phyloP scores from a whole-genome alignment of 495 filamentous ascomycete species.

The Aspergillus sclerotiicarbonarius region DNA sequence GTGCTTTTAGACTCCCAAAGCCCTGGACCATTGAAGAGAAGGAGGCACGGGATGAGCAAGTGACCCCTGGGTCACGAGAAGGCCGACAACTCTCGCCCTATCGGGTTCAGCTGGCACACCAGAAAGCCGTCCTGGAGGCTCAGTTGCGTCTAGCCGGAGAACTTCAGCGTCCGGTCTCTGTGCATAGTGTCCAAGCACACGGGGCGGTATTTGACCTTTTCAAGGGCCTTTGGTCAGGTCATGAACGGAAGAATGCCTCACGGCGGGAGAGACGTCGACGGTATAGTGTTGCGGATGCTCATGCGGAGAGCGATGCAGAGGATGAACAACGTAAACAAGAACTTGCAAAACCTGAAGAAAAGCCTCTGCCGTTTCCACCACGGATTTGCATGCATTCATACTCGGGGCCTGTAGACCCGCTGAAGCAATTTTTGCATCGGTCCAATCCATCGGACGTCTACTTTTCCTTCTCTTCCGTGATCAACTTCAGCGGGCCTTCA shows the following conservation, averaged over 20 bases:
- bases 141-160: slow-evolving; percentile 87
- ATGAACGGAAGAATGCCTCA: slow-evolving; percentile 68
- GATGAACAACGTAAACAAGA: slow-evolving; percentile 27
- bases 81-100: slow-evolving; percentile 71
- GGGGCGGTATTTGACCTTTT: slow-evolving; percentile 77
- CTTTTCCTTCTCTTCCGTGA: slow-evolving; percentile 82
- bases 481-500: slow-evolving; percentile 69
- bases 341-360: slow-evolving; percentile 26
- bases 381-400: slow-evolving; percentile 94
- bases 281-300: slow-evolving; percentile 32
- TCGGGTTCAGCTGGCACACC: slow-evolving; percentile 74
- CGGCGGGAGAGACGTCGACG: slow-evolving; percentile 55
- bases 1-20: slow-evolving; percentile 76
- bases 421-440: slow-evolving; percentile 75
- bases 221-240: slow-evolving; percentile 74
- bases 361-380: slow-evolving; percentile 71
- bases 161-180: slow-evolving; percentile 73
- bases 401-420: slow-evolving; percentile 70
- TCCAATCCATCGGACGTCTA: slow-evolving; percentile 75
- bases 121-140: slow-evolving; percentile 68
- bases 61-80: slow-evolving; percentile 82
- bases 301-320: slow-evolving; percentile 31
- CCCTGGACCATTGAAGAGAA: slow-evolving; percentile 54
- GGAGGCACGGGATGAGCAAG: slow-evolving; percentile 47
- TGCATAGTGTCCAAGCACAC: slow-evolving; percentile 91